Evolutionary conservation across 78 protist genomes (phyloP), one percentile per base, ranked within the genome.

Genomic region (Emiliania huxleyi): DNA sequence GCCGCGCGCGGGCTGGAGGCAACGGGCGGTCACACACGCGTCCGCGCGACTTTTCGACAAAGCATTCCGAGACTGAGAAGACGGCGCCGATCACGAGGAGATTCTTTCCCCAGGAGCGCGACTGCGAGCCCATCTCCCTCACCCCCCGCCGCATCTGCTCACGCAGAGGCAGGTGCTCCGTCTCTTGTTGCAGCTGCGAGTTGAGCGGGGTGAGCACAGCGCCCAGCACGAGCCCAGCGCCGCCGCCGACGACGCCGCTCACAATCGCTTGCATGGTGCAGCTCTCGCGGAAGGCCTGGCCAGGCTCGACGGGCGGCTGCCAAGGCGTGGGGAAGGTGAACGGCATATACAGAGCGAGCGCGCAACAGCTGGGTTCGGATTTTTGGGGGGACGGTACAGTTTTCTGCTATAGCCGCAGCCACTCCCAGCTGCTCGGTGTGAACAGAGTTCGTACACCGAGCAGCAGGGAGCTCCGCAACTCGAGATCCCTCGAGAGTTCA

Each of bases 51-150:
- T 79, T 79, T 1, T 40, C 87, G 52, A 79, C 87, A 23, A 42
- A 79, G 87, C 87, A 79, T 49, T 79, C 87, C 23, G 87, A 42
- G 49, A 2, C 0, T 35, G 45, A 42, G 87, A 79, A 79, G 46
- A 79, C 43, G 35, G 43, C 87, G 48, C 87, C 87, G n/a, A 79
- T 79, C 33, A 79, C 87, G 87, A 6, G n/a, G 12, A 79, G 46
- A 33, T 42, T 79, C 48, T 79, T 79, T 1, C 87, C 87, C 87
- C 87, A 79, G 3, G 87, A 37, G 49, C 87, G 87, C 2, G 29
- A 15, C 25, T 40, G 87, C 35, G 33, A 0, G 22, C 43, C 87
- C 33, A 79, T 22, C 43, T 79, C 87, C 15, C 48, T 0, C 29
- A 21, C 35, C 1, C 43, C 87, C 0, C 45, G 44, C 35, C 87